Evolutionary conservation across 1,284 basidiomycete species (phyloP).

Genomic region (Phenoliferia sp.): DNA sequence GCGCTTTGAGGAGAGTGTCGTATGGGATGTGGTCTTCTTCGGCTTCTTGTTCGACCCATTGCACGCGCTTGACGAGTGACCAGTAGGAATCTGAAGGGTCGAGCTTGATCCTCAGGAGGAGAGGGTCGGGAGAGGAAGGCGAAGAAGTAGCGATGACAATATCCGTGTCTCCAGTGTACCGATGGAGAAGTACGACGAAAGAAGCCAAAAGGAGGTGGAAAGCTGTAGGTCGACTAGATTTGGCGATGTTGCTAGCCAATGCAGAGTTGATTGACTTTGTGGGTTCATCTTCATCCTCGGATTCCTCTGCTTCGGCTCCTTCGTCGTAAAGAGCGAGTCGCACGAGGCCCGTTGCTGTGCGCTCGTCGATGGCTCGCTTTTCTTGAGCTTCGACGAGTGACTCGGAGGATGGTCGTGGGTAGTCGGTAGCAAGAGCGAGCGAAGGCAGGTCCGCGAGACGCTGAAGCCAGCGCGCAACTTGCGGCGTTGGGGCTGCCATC

Average conservation of each 20-base stretch:
- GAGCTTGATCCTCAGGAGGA: constrained; percentile 78
- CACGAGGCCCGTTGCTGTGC: constrained; percentile 43
- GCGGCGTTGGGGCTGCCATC: background rate
- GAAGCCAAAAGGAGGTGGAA: constrained; percentile 89
- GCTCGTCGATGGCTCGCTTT: constrained; percentile 40
- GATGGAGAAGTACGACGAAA: constrained; percentile 84
- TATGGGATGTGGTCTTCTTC: constrained; percentile 78
- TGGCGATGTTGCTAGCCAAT: background rate
- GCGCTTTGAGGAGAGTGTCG: constrained; percentile 60
- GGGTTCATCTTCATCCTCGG: constrained; percentile 37
- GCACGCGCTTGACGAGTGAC: constrained; percentile 80
- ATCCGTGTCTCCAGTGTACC: constrained; percentile 94
- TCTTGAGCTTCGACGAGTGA: constrained; percentile 36
- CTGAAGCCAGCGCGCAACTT: constrained; percentile 40
- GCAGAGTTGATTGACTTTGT: constrained; percentile 28
- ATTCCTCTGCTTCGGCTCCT: constrained; percentile 44
- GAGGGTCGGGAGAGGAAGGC: constrained; percentile 63
- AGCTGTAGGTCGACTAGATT: constrained; percentile 57
- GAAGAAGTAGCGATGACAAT: constrained; percentile 86
- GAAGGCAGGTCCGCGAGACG: constrained; percentile 65
- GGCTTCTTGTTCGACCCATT: constrained; percentile 79
- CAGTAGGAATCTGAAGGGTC: constrained; percentile 87
- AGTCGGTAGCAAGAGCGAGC: constrained; percentile 92
- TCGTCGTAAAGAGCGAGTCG: constrained; percentile 71
- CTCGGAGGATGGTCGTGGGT: constrained; percentile 66